Evolutionary conservation across 257 asterid genomes (phyloP).

Genomic region (Fraxinus pennsylvanica): DNA sequence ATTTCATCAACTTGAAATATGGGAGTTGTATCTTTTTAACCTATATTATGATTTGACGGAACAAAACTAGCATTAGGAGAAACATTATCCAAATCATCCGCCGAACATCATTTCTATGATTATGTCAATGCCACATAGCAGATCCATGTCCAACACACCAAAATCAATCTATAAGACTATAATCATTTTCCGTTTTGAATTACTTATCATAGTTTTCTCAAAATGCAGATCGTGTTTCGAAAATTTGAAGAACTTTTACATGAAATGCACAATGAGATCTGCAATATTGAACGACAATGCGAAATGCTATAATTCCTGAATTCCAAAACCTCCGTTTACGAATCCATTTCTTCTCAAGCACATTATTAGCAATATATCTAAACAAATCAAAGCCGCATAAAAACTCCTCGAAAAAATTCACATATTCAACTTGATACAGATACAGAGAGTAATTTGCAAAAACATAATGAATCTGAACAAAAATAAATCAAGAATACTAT

Average conservation of each 20-base stretch:
- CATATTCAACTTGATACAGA: neutral
- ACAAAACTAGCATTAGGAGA: neutral
- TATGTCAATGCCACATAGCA: neutral
- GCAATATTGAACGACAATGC: neutral
- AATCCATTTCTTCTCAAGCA: neutral
- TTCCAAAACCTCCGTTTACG: neutral
- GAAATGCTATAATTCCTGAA: neutral
- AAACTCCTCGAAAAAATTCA: neutral
- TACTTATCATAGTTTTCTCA: neutral
- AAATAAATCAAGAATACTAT: too few species aligned
- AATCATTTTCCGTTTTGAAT: neutral
- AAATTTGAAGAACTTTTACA: neutral
- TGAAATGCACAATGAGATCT: neutral
- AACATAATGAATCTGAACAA: neutral
- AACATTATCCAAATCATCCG: neutral
- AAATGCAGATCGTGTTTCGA: neutral
- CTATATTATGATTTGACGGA: neutral
- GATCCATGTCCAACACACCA: constrained; percentile 26
- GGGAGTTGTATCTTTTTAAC: neutral
- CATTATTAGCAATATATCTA: neutral
- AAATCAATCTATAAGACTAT: neutral
- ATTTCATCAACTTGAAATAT: neutral
- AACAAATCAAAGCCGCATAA: neutral
- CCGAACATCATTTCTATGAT: neutral
- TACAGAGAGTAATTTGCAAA: neutral